These are phyloP conservation scores for Calocybe indica DNA, from an alignment of 768 basidiomycete genomes.

Conservation along the genomic window DNA sequence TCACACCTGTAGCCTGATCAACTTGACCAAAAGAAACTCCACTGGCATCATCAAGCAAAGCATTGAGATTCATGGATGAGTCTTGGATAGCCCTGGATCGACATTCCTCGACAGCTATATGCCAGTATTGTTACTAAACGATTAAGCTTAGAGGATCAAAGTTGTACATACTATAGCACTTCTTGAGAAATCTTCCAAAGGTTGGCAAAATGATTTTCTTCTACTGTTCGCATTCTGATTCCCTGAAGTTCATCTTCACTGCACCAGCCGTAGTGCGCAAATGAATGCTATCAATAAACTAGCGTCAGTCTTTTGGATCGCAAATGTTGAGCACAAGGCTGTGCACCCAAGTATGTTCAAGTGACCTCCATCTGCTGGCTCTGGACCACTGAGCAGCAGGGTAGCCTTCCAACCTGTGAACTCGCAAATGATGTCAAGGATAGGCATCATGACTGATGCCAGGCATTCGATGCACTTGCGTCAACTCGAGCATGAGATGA, in stretches of 20 bases:
- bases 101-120: too few species aligned
- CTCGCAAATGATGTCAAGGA: conserved; percentile 7
- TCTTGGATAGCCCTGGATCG: too few species aligned
- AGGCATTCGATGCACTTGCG: conserved; percentile 1
- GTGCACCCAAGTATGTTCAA: too few species aligned
- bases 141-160: too few species aligned
- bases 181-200: conserved; percentile 11
- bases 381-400: conserved; percentile 8
- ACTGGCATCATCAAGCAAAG: too few species aligned
- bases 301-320: too few species aligned
- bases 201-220: conserved; percentile 10
- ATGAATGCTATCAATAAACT: conserved; percentile 11
- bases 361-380: conserved; percentile 1
- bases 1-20: too few species aligned
- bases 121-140: too few species aligned
- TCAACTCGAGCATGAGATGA: neutral
- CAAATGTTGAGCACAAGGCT: too few species aligned
- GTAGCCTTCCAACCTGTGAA: conserved; percentile 10
- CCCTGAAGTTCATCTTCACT: conserved; percentile 13
- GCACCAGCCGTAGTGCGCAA: conserved; percentile 12
- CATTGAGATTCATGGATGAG: too few species aligned
- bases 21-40: too few species aligned
- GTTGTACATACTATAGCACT: conserved; percentile 4
- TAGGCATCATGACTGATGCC: conserved; percentile 3
- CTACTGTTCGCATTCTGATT: conserved; percentile 5